phyloP scores from a whole-genome alignment of 1,284 basidiomycete genomes.

The Mrakiaceae sp. region DNA sequence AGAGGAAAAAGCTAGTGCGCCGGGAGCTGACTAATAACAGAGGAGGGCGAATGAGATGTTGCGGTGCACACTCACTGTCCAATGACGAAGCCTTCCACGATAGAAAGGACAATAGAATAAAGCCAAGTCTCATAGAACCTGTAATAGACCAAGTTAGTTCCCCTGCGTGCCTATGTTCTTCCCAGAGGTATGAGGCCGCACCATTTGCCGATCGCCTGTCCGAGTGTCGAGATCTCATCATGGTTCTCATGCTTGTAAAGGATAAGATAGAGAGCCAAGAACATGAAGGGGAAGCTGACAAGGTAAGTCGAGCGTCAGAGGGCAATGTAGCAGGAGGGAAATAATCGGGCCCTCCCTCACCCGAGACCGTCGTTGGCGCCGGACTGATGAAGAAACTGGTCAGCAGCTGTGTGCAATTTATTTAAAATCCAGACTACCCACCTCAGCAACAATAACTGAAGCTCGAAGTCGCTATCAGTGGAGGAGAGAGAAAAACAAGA shows the following conservation, averaged over 20 bases:
- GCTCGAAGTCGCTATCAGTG: background rate
- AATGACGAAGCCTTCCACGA: constrained; percentile 62
- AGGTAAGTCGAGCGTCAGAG: background rate
- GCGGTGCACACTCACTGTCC: constrained; percentile 54
- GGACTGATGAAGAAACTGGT: constrained; percentile 5
- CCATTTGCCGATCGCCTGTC: constrained; percentile 50
- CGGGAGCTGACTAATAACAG: no score
- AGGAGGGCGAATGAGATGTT: constrained; percentile 69
- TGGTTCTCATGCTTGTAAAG: constrained; percentile 39
- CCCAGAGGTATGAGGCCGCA: constrained; percentile 35
- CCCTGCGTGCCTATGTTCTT: background rate
- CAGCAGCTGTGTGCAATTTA: no score
- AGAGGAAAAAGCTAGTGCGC: background rate
- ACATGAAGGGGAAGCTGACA: constrained; percentile 71
- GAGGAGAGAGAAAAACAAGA: background rate
- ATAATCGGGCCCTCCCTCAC: background rate
- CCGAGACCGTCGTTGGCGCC: constrained; percentile 47
- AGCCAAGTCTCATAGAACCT: constrained; percentile 23
- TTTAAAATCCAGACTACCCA: no score
- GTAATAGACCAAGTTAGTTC: no score
- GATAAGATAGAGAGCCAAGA: constrained; percentile 76
- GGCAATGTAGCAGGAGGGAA: no score
- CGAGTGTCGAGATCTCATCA: constrained; percentile 31
- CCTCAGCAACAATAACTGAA: constrained; percentile 24
- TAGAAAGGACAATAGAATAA: constrained; percentile 51